Conservation (phyloP, 2,329 filamentous ascomycete genomes). For the Colletotrichum lentis region DNA sequence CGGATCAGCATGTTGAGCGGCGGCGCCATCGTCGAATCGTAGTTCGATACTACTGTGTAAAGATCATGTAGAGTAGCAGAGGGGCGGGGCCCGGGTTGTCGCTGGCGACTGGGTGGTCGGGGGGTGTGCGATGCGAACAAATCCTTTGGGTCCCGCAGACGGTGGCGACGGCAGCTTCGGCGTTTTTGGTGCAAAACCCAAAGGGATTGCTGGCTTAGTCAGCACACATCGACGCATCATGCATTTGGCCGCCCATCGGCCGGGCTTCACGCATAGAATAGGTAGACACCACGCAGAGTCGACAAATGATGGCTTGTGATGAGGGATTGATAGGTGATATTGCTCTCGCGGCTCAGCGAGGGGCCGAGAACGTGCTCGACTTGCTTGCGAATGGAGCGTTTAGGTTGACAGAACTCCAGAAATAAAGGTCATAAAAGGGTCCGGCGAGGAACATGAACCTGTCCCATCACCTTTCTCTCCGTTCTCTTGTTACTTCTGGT, state of each 20-base stretch:
- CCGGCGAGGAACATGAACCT: background rate
- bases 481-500: background rate
- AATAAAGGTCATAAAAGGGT: too few relatives aligned
- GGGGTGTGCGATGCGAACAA: background rate
- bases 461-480: background rate
- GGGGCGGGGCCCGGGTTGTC: background rate
- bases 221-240: constrained; percentile 27
- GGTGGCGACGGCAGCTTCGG: constrained; percentile 14
- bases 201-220: constrained; percentile 5
- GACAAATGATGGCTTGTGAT: too few relatives aligned
- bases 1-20: constrained; percentile 28
- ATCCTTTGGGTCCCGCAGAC: background rate
- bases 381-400: too few relatives aligned
- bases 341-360: too few relatives aligned
- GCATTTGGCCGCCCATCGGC: background rate
- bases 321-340: too few relatives aligned
- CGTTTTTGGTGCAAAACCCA: background rate
- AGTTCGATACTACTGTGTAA: too few relatives aligned
- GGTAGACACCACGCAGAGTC: background rate
- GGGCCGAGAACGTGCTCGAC: too few relatives aligned
- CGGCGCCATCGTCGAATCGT: constrained; percentile 15
- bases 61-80: background rate
- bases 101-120: background rate
- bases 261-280: background rate
- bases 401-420: too few relatives aligned